Conservation (phyloP, 345 rosid genomes). For the Pelargonium nanum region DNA sequence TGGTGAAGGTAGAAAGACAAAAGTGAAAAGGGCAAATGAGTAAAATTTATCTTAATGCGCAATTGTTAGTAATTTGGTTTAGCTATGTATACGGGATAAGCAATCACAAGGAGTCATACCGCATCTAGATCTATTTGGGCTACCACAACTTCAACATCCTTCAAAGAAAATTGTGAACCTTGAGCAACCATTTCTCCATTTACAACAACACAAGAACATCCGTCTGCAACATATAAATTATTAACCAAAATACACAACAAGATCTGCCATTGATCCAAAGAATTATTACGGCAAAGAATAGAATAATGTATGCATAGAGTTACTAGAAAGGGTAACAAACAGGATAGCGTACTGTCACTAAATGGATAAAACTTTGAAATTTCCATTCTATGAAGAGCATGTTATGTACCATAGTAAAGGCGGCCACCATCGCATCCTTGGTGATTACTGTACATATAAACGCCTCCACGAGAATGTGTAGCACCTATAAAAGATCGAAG, state of each 20-base stretch:
- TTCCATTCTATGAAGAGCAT: not conserved
- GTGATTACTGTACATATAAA: constrained; percentile 94
- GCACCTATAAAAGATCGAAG: constrained; percentile 64
- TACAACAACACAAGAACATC: constrained; percentile 72
- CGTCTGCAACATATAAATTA: constrained; percentile 34
- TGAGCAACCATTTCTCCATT: constrained; percentile 81
- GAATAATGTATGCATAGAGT: not conserved
- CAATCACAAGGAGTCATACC: constrained; percentile 27
- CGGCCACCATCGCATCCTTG: constrained; percentile 98
- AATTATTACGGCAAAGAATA: not conserved
- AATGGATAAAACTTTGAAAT: too few relatives aligned
- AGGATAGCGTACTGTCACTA: too few relatives aligned
- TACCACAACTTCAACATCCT: constrained; percentile 78
- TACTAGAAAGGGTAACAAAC: not conserved
- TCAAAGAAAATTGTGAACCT: constrained; percentile 90
- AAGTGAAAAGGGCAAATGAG: not conserved
- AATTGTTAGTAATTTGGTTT: not conserved
- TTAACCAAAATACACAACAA: not conserved
- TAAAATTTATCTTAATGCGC: not conserved
- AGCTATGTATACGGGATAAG: not conserved
- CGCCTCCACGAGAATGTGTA: constrained; percentile 81
- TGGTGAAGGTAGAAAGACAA: not conserved
- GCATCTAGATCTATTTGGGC: constrained; percentile 91
- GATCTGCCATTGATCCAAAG: not conserved
- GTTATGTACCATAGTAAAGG: constrained; percentile 62